phyloP scores from a whole-genome alignment of 208 protist species.

The Leishmania tarentolae region DNA sequence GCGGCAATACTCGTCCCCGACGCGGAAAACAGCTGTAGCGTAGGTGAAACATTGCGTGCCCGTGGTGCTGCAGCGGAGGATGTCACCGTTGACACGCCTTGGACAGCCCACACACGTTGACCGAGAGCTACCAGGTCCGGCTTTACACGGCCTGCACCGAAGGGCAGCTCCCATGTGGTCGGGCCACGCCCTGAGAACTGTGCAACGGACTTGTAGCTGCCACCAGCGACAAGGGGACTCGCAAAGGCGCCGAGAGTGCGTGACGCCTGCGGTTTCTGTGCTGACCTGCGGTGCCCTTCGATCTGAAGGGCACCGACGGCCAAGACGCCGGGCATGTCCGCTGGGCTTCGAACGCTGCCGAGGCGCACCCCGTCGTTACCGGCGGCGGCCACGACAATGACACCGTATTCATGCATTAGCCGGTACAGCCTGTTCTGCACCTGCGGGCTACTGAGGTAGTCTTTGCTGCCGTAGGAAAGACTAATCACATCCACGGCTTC shows the following conservation, averaged over 20 bases:
- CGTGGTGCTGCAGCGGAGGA: not conserved
- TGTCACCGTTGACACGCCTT: constrained; percentile 17
- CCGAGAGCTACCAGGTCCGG: constrained; percentile 96
- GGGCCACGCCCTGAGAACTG: constrained; percentile 94
- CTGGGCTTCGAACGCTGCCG: constrained; percentile 96
- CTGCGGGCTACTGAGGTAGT: constrained; percentile 87
- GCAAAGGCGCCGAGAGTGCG: not conserved
- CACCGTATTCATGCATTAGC: constrained; percentile 84
- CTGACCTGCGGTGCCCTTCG: not conserved
- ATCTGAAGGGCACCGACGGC: constrained; percentile 87
- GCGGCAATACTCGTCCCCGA: constrained; percentile 95
- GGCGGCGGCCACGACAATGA: constrained; percentile 96
- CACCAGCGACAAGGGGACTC: not conserved
- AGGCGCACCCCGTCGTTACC: constrained; percentile 96
- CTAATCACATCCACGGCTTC: constrained; percentile 89
- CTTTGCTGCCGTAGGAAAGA: constrained; percentile 96
- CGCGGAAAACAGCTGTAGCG: constrained; percentile 41
- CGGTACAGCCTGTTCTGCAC: constrained; percentile 48
- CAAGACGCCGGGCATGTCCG: constrained; percentile 94
- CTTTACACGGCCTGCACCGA: constrained; percentile 93
- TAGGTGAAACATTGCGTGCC: not conserved
- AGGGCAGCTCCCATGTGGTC: constrained; percentile 95
- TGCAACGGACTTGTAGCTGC: constrained; percentile 39
- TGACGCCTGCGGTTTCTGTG: not conserved
- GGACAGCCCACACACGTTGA: constrained; percentile 36